phyloP scores from a whole-genome alignment of 1,284 basidiomycete species.

The Apiotrichum brassicae region DNA sequence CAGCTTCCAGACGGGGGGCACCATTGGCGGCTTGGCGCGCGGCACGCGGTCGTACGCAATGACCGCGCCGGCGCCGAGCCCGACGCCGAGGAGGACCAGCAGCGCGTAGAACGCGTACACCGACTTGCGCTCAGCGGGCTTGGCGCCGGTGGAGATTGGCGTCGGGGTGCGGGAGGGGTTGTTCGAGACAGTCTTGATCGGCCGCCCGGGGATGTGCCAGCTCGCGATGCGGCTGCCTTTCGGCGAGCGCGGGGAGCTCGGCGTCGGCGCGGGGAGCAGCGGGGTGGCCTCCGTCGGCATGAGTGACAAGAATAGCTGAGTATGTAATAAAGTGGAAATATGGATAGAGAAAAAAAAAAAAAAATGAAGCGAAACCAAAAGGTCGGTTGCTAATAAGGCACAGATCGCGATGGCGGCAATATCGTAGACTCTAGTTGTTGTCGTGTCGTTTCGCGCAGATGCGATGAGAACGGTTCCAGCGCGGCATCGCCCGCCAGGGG shows the following conservation, averaged over 20 bases:
- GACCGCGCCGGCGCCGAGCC: conserved; percentile 9
- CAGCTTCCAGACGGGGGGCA: conserved; percentile 14
- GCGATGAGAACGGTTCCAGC: too few relatives aligned
- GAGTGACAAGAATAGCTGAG: too few relatives aligned
- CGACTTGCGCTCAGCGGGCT: background rate
- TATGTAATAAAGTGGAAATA: too few relatives aligned
- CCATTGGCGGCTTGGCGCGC: conserved; percentile 13
- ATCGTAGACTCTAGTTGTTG: too few relatives aligned
- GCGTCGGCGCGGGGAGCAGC: conserved; percentile 9
- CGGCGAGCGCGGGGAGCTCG: background rate
- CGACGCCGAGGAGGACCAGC: conserved; percentile 6
- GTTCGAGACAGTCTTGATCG: too few relatives aligned
- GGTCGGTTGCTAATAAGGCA: too few relatives aligned
- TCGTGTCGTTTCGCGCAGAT: too few relatives aligned
- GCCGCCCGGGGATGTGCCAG: background rate
- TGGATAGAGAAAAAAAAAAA: too few relatives aligned
- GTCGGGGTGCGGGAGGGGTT: too few relatives aligned
- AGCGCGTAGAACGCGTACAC: conserved; percentile 2
- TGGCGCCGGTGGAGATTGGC: background rate
- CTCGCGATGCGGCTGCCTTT: background rate
- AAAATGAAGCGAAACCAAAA: too few relatives aligned
- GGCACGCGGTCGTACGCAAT: background rate
- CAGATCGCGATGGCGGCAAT: too few relatives aligned
- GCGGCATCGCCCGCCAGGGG: too few relatives aligned
- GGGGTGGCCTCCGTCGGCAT: conserved; percentile 9